A percentile compares a stretch with the other conserved stretches of the same genome.
Conservation (phyloP, 768 basidiomycete genomes). For the Botryobasidium botryosum region DNA sequence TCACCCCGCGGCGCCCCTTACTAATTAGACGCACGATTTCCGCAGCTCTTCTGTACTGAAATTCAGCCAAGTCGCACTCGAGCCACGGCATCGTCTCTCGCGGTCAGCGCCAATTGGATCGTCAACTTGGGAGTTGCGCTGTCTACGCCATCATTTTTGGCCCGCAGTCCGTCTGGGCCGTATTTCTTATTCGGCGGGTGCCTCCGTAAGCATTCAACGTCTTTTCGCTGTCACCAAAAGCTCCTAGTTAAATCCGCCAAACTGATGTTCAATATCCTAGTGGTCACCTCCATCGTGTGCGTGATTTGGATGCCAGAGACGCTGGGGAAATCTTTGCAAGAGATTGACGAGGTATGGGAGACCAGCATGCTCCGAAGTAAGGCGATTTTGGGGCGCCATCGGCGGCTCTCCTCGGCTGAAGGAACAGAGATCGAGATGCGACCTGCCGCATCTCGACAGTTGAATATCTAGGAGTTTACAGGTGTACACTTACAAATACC, state of each 20-base stretch:
- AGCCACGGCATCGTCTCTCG: slow-evolving; percentile 26
- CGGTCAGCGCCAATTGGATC: slow-evolving; percentile 26
- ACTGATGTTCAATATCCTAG: slow-evolving; percentile 7
- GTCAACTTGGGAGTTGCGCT: slow-evolving; percentile 30
- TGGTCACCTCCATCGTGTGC: slow-evolving; percentile 25
- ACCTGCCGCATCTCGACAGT: too few species aligned
- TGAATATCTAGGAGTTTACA: too few species aligned
- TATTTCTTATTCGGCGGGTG: slow-evolving; percentile 31
- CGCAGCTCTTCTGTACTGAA: slow-evolving; percentile 27
- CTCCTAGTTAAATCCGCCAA: background rate
- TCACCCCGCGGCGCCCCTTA: background rate
- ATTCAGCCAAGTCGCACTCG: slow-evolving; percentile 33
- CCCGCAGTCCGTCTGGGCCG: slow-evolving; percentile 27
- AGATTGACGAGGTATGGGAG: slow-evolving; percentile 21
- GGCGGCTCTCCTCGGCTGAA: too few species aligned
- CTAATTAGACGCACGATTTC: slow-evolving; percentile 14
- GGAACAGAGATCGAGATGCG: too few species aligned
- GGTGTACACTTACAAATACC: too few species aligned
- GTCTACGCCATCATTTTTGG: slow-evolving; percentile 31
- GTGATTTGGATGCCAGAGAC: slow-evolving; percentile 29
- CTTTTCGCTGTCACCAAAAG: background rate
- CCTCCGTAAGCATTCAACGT: slow-evolving; percentile 6
- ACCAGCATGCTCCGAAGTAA: too few species aligned
- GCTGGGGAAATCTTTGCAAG: slow-evolving; percentile 28
- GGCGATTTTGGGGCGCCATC: too few species aligned